Percentiles rank a stretch among this genome's conserved stretches.
These are phyloP conservation scores for Hanseniaspora nectarophila DNA, from an alignment of 805 yeast species.

Conservation along the genomic window DNA sequence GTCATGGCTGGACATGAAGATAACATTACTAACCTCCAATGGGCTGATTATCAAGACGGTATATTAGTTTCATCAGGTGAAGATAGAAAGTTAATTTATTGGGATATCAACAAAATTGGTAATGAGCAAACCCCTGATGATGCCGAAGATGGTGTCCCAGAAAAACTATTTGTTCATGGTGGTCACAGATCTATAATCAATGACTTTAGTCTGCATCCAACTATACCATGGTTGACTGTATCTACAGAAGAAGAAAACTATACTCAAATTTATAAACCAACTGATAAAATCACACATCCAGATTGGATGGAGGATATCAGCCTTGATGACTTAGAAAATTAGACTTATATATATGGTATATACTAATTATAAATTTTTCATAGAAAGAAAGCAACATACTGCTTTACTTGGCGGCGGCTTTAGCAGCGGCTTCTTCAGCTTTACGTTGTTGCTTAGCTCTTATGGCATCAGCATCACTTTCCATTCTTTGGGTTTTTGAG, in stretches of 20 bases:
- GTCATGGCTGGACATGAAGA: slow-evolving; percentile 73
- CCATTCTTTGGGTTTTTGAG: slow-evolving; percentile 76
- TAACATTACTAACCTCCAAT: slow-evolving; percentile 58
- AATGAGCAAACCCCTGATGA: slow-evolving; percentile 78
- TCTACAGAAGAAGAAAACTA: slow-evolving; percentile 39
- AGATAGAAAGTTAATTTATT: slow-evolving; percentile 64
- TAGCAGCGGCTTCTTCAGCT: slow-evolving; percentile 33
- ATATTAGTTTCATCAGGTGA: slow-evolving; percentile 63
- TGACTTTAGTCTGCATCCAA: slow-evolving; percentile 58
- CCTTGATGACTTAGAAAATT: slow-evolving; percentile 18
- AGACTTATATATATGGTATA: not conserved
- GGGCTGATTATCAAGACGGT: slow-evolving; percentile 69
- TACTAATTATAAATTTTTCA: not conserved
- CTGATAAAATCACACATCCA: slow-evolving; percentile 27
- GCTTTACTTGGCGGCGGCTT: slow-evolving; percentile 25
- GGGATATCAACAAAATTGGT: slow-evolving; percentile 75
- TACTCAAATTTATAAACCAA: slow-evolving; percentile 36
- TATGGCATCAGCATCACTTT: slow-evolving; percentile 79
- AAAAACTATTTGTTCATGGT: slow-evolving; percentile 80
- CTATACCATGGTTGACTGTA: slow-evolving; percentile 63
- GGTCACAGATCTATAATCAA: slow-evolving; percentile 74
- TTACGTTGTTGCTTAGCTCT: slow-evolving; percentile 57
- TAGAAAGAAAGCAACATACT: slow-evolving; percentile 11
- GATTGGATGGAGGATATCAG: slow-evolving; percentile 13
- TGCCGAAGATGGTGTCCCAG: slow-evolving; percentile 84